Percentiles rank a stretch among this genome's conserved stretches.
Conservation (phyloP, 2,329 filamentous ascomycete genomes). For the Fusarium agapanthi region DNA sequence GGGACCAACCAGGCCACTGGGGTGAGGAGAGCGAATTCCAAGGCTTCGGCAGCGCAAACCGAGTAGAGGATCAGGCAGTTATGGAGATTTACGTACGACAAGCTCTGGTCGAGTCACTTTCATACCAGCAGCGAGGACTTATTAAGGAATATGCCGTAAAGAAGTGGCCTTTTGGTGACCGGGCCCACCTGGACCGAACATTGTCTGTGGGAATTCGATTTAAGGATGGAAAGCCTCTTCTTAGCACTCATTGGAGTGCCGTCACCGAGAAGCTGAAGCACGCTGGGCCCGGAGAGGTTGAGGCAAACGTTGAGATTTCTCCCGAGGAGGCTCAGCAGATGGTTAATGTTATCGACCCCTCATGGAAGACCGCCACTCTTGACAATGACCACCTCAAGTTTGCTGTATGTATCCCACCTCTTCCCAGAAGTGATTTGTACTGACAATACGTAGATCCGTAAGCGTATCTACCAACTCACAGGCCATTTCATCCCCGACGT, state of each 20-base stretch:
- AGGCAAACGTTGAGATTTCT: conserved; percentile 40
- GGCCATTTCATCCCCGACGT: conserved; percentile 78
- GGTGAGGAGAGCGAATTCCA: conserved; percentile 54
- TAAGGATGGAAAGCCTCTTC: conserved; percentile 51
- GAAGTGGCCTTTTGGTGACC: conserved; percentile 47
- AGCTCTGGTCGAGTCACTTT: conserved; percentile 62
- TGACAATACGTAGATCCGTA: conserved; percentile 70
- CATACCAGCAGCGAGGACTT: conserved; percentile 48
- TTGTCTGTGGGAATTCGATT: conserved; percentile 51
- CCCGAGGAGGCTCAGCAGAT: conserved; percentile 54
- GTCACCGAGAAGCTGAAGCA: conserved; percentile 47
- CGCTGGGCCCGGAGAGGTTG: conserved; percentile 40
- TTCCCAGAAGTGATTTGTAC: background rate
- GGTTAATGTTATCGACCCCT: conserved; percentile 57
- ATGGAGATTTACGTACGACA: conserved; percentile 60
- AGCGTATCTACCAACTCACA: conserved; percentile 83
- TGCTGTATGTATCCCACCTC: conserved; percentile 65
- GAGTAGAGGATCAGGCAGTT: conserved; percentile 53
- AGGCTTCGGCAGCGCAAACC: conserved; percentile 53
- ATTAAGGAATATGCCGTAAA: conserved; percentile 45
- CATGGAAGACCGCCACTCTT: conserved; percentile 68
- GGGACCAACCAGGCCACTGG: conserved; percentile 64
- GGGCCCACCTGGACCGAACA: conserved; percentile 47
- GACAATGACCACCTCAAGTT: conserved; percentile 71
- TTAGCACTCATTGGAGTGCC: conserved; percentile 50